Conservation (phyloP, 164 flowering plant species). For the Brasenia schreberi region DNA sequence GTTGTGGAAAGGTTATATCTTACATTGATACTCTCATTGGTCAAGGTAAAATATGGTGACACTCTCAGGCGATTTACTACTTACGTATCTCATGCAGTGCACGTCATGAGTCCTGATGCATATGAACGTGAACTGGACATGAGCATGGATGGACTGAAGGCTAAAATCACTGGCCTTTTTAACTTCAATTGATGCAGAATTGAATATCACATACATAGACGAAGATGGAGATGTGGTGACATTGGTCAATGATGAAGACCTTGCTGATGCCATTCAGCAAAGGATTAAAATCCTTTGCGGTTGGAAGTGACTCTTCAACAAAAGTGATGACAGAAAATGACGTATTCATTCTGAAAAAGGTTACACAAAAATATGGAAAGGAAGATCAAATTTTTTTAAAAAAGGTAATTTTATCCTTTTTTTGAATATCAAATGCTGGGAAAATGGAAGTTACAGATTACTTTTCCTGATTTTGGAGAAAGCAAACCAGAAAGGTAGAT, state of each 20-base stretch:
- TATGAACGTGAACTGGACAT: conserved; percentile 19
- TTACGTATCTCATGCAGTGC: conserved; percentile 1
- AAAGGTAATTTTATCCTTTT: too few species aligned
- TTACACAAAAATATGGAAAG: too few species aligned
- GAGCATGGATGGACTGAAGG: conserved; percentile 39
- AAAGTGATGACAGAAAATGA: too few species aligned
- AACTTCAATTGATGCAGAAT: conserved; percentile 37
- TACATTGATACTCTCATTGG: background rate
- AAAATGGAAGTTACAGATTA: too few species aligned
- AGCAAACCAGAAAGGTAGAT: too few species aligned
- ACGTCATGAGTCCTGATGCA: background rate
- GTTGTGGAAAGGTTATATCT: background rate
- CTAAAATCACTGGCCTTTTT: conserved; percentile 45
- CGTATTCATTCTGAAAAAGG: too few species aligned
- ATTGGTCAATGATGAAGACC: conserved; percentile 69
- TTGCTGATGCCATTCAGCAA: conserved; percentile 61
- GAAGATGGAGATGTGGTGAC: conserved; percentile 74
- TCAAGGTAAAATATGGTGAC: conserved; percentile 62
- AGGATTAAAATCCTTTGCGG: conserved; percentile 49
- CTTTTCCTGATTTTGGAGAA: too few species aligned
- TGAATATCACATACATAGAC: conserved; percentile 58
- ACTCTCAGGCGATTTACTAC: conserved; percentile 72
- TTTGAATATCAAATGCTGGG: too few species aligned
- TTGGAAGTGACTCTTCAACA: conserved; percentile 26
- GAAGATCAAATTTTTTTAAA: too few species aligned